Percentiles rank a stretch among this genome's conserved stretches.
Evolutionary conservation across 1,139 yeast species (phyloP).

Genomic region (Debaryomycetaceae sp.): DNA sequence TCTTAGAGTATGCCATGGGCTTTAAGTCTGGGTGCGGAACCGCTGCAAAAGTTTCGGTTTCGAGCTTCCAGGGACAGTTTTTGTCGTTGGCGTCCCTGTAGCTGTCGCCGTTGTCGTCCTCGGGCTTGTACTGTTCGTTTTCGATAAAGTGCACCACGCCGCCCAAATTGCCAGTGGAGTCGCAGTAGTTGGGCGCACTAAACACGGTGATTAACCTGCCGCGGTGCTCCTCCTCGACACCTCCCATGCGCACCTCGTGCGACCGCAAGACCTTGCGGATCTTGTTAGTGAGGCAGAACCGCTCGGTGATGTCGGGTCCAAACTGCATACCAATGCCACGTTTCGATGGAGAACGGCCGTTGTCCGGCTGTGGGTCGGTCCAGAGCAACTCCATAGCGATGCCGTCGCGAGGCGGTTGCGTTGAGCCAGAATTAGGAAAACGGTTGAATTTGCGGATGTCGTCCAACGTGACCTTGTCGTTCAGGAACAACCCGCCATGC

Average conservation of each 20-base stretch:
- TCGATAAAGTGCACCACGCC: constrained; percentile 69
- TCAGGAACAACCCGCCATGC: constrained; percentile 94
- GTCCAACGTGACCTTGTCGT: constrained; percentile 63
- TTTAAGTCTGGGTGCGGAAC: constrained; percentile 87
- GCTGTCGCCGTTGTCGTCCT: constrained; percentile 42
- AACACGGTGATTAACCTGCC: constrained; percentile 87
- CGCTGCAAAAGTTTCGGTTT: constrained; percentile 62
- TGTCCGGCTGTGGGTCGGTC: constrained; percentile 87
- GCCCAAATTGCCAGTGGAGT: constrained; percentile 83
- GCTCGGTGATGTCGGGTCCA: constrained; percentile 90
- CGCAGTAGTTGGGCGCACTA: constrained; percentile 97
- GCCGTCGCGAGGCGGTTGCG: constrained; percentile 89
- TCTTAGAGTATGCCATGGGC: constrained; percentile 94
- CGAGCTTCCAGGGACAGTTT: constrained; percentile 47
- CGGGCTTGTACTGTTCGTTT: constrained; percentile 27
- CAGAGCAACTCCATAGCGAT: constrained; percentile 93
- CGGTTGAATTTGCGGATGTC: constrained; percentile 74
- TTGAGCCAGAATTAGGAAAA: constrained; percentile 48
- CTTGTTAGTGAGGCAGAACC: constrained; percentile 68
- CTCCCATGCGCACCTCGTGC: constrained; percentile 92
- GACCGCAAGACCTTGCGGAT: constrained; percentile 83
- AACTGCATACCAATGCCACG: constrained; percentile 95
- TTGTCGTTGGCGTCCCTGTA: constrained; percentile 45
- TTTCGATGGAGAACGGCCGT: constrained; percentile 84
- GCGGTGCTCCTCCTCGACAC: constrained; percentile 83